Conservation (phyloP, 1,284 basidiomycete genomes). For the Laetiporus sulphureus region DNA sequence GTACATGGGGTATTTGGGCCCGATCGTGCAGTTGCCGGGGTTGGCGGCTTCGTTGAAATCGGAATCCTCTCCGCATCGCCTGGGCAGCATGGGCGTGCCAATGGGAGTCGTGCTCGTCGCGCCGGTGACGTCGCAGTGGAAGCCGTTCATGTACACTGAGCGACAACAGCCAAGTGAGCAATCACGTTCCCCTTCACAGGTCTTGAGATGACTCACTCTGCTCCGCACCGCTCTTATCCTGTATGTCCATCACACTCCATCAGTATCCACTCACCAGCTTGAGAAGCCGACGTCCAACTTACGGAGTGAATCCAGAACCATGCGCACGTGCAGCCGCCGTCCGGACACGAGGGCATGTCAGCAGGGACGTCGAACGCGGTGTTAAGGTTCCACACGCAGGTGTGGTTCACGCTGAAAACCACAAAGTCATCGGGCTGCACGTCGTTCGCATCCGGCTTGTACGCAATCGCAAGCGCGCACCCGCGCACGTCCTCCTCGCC, state of each 20-base stretch:
- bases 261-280: neutral
- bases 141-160: conserved; percentile 67
- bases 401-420: conserved; percentile 70
- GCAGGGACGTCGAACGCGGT: conserved; percentile 61
- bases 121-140: conserved; percentile 62
- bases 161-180: neutral
- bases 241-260: neutral
- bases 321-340: conserved; percentile 59
- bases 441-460: conserved; percentile 48
- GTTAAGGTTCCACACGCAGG: conserved; percentile 62
- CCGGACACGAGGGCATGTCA: conserved; percentile 60
- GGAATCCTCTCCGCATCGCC: conserved; percentile 51
- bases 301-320: conserved; percentile 70
- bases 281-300: conserved; percentile 13
- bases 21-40: conserved; percentile 62
- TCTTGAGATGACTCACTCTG: conserved; percentile 32
- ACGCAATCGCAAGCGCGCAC: conserved; percentile 65
- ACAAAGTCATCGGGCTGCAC: conserved; percentile 62
- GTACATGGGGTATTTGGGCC: conserved; percentile 59
- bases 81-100: conserved; percentile 43
- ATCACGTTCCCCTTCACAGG: neutral
- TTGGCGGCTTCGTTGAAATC: conserved; percentile 31
- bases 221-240: conserved; percentile 33
- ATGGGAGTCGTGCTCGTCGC: conserved; percentile 45
- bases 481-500: conserved; percentile 51